phyloP scores from a whole-genome alignment of 2,329 filamentous ascomycete species.

The Teratosphaeria pseudoeucalypti region DNA sequence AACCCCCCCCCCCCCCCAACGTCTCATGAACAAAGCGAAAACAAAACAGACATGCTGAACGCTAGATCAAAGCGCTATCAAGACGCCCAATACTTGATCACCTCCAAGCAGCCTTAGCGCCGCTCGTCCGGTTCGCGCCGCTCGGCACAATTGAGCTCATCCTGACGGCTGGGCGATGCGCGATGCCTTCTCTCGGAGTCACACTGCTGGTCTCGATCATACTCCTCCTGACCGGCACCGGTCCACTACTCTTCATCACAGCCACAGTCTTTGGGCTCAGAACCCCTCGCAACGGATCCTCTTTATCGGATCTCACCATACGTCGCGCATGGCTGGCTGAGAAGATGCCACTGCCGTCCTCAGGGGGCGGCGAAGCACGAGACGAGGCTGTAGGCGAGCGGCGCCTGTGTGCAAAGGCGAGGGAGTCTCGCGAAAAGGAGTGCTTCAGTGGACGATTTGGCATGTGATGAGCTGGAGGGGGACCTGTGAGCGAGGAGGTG shows the following conservation, averaged over 20 bases:
- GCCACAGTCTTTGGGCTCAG: conserved; percentile 51
- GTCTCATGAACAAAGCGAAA: no score
- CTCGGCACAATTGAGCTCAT: conserved; percentile 1
- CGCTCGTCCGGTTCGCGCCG: not conserved
- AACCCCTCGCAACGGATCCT: conserved; percentile 40
- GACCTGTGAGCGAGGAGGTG: conserved; percentile 28
- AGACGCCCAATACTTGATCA: not conserved
- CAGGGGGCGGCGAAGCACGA: conserved; percentile 37
- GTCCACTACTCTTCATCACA: conserved; percentile 43
- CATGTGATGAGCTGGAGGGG: conserved; percentile 1
- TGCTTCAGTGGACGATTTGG: not conserved
- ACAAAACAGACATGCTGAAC: not conserved
- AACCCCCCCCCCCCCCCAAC: no score
- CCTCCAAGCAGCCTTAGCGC: conserved; percentile 5
- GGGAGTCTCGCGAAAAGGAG: conserved; percentile 26
- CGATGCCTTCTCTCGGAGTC: not conserved
- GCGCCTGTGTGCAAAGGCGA: conserved; percentile 35
- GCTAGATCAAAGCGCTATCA: not conserved
- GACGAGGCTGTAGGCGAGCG: conserved; percentile 44
- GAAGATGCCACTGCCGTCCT: conserved; percentile 41
- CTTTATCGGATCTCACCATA: conserved; percentile 53
- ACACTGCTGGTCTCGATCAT: conserved; percentile 7
- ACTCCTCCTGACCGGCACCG: conserved; percentile 27
- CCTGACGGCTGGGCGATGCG: not conserved
- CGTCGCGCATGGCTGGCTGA: conserved; percentile 55